Percentiles rank a stretch among this genome's conserved stretches.
Conservation (phyloP, 2,329 filamentous ascomycete species). For the Coniochaeta prunicola region DNA sequence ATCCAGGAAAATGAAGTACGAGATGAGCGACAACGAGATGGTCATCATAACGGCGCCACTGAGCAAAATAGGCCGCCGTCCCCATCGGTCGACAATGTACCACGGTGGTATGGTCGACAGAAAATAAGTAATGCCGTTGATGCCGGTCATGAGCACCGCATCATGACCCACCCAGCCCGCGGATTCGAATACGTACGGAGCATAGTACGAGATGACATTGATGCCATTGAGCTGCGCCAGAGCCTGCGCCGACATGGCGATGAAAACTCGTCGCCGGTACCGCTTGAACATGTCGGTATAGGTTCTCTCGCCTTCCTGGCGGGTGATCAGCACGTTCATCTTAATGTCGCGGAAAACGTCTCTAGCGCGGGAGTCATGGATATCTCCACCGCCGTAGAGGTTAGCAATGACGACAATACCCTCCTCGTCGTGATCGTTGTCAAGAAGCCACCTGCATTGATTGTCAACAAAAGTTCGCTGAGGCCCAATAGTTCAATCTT, state of each 20-base stretch:
- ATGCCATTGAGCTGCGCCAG: conserved; percentile 97
- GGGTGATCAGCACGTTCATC: conserved; percentile 88
- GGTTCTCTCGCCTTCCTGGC: conserved; percentile 88
- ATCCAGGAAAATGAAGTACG: conserved; percentile 91
- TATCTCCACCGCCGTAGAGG: conserved; percentile 90
- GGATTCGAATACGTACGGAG: conserved; percentile 90
- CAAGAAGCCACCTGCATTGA: conserved; percentile 74
- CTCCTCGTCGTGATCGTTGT: conserved; percentile 97
- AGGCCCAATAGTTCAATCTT: conserved; percentile 12
- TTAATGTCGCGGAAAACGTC: conserved; percentile 99
- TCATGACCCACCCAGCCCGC: conserved; percentile 91
- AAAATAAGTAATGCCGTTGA: conserved; percentile 87
- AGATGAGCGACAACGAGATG: conserved; percentile 79
- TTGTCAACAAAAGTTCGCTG: conserved; percentile 19
- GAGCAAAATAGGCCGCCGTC: conserved; percentile 80
- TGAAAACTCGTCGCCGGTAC: conserved; percentile 88
- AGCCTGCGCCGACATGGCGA: conserved; percentile 96
- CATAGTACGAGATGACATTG: conserved; percentile 99
- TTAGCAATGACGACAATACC: conserved; percentile 98
- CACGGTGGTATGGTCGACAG: conserved; percentile 90
- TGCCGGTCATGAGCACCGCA: conserved; percentile 93
- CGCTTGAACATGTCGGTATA: conserved; percentile 93
- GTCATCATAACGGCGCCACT: conserved; percentile 87
- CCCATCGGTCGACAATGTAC: conserved; percentile 93
- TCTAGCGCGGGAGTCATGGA: conserved; percentile 84